These are phyloP conservation scores for Aspergillus bertholletiae DNA, from an alignment of 495 filamentous ascomycete genomes.

Conservation along the genomic window DNA sequence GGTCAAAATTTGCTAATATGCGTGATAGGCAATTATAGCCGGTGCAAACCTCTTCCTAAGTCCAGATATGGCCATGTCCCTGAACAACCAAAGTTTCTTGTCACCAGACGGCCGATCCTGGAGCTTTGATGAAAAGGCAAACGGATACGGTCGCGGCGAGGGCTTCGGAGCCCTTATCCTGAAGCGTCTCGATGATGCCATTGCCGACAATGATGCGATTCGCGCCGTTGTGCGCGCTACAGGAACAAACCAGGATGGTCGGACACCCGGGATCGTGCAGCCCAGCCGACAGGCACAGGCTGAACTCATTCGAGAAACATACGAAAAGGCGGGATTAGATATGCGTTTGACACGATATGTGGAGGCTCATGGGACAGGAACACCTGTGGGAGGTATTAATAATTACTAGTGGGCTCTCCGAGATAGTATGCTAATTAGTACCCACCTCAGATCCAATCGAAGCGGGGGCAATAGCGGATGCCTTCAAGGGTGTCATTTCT, in stretches of 20 bases:
- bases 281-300: conserved; percentile 29
- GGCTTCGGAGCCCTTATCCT: conserved; percentile 25
- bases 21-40: conserved; percentile 18
- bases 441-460: conserved; percentile 12
- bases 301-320: conserved; percentile 23
- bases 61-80: conserved; percentile 4
- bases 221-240: conserved; percentile 30
- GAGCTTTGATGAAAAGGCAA: conserved; percentile 28
- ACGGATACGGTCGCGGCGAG: conserved; percentile 34
- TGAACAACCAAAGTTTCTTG: not conserved
- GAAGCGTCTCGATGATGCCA: conserved; percentile 25
- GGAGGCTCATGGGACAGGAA: conserved; percentile 52
- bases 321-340: conserved; percentile 16
- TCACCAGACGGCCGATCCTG: conserved; percentile 17
- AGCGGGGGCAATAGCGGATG: conserved; percentile 5
- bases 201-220: conserved; percentile 29
- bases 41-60: conserved; percentile 27
- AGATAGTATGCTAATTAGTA: too few species aligned
- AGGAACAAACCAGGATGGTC: conserved; percentile 34
- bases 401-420: too few species aligned
- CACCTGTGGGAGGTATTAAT: conserved; percentile 13
- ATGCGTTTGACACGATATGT: conserved; percentile 27
- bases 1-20: not conserved
- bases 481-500: not conserved
- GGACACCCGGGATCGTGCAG: conserved; percentile 30